These are phyloP conservation scores for Rhododendron ovatum DNA, from an alignment of 148 eudicot species.

Conservation along the genomic window DNA sequence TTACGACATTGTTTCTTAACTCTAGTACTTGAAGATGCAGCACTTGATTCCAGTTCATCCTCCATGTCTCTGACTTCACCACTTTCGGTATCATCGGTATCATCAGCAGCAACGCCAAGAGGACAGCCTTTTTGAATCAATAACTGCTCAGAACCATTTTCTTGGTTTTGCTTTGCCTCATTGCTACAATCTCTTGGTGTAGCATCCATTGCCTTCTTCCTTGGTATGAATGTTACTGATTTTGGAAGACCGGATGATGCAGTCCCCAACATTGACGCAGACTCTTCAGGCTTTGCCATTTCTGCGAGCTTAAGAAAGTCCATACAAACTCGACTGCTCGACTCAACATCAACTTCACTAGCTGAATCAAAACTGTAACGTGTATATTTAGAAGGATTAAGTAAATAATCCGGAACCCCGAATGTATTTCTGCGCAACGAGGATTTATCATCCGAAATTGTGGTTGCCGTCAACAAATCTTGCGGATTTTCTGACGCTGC, in stretches of 20 bases:
- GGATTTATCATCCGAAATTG: conserved; percentile 9
- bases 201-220: conserved; percentile 28
- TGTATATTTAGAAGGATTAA: conserved; percentile 45
- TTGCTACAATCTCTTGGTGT: conserved; percentile 10
- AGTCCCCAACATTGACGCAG: not conserved
- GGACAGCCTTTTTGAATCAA: conserved; percentile 15
- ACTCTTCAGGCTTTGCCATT: conserved; percentile 1
- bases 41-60: conserved; percentile 21
- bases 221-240: conserved; percentile 34
- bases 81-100: conserved; percentile 13
- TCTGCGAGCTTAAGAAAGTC: conserved; percentile 23
- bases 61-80: conserved; percentile 30
- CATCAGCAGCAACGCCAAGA: conserved; percentile 23
- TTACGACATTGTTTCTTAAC: conserved; percentile 30
- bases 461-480: conserved; percentile 4
- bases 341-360: conserved; percentile 23
- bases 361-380: conserved; percentile 39
- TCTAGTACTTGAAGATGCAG: conserved; percentile 5
- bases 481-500: conserved; percentile 4
- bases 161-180: conserved; percentile 1
- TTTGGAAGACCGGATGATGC: conserved; percentile 22
- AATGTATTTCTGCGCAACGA: conserved; percentile 12
- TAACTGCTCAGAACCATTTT: conserved; percentile 15
- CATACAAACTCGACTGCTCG: conserved; percentile 18
- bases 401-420: conserved; percentile 38